These are phyloP conservation scores for Rhizophagus clarus DNA, from an alignment of 192 early-diverging fungal species.

Conservation along the genomic window DNA sequence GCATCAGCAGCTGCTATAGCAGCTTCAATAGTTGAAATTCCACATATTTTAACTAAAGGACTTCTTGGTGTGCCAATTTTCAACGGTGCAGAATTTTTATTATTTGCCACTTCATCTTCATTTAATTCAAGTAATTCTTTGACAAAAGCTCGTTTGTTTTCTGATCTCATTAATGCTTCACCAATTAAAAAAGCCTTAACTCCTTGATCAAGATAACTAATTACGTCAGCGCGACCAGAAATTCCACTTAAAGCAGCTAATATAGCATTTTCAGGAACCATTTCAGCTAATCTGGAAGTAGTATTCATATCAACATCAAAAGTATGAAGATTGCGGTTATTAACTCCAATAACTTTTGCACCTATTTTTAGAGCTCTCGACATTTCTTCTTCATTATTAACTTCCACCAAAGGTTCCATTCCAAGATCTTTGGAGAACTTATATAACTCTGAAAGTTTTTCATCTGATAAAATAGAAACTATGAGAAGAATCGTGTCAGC, in stretches of 20 bases:
- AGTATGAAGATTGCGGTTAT: slow-evolving; percentile 96
- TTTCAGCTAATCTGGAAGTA: slow-evolving; percentile 74
- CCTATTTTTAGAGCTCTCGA: slow-evolving; percentile 76
- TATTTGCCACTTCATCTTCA: neutral
- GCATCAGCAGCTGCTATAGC: slow-evolving; percentile 72
- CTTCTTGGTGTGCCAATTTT: neutral
- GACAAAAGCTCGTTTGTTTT: slow-evolving; percentile 78
- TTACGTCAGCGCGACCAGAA: slow-evolving; percentile 76
- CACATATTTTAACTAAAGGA: slow-evolving; percentile 90
- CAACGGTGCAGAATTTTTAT: slow-evolving; percentile 30
- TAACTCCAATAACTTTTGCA: slow-evolving; percentile 92
- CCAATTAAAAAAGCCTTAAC: slow-evolving; percentile 89
- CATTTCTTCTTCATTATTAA: slow-evolving; percentile 93
- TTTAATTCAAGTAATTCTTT: slow-evolving; percentile 58
- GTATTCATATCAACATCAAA: slow-evolving; percentile 94
- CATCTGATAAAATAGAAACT: slow-evolving; percentile 85
- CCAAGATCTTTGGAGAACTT: slow-evolving; percentile 74
- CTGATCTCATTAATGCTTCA: slow-evolving; percentile 89
- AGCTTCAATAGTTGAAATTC: slow-evolving; percentile 79
- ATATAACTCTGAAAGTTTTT: slow-evolving; percentile 69
- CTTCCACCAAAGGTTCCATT: slow-evolving; percentile 99
- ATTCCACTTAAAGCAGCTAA: slow-evolving; percentile 94
- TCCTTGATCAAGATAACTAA: slow-evolving; percentile 73
- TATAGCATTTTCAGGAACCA: slow-evolving; percentile 75
- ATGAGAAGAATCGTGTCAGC: slow-evolving; percentile 97